These are phyloP conservation scores for Botryobasidium botryosum DNA, from an alignment of 768 basidiomycete genomes.

Conservation along the genomic window DNA sequence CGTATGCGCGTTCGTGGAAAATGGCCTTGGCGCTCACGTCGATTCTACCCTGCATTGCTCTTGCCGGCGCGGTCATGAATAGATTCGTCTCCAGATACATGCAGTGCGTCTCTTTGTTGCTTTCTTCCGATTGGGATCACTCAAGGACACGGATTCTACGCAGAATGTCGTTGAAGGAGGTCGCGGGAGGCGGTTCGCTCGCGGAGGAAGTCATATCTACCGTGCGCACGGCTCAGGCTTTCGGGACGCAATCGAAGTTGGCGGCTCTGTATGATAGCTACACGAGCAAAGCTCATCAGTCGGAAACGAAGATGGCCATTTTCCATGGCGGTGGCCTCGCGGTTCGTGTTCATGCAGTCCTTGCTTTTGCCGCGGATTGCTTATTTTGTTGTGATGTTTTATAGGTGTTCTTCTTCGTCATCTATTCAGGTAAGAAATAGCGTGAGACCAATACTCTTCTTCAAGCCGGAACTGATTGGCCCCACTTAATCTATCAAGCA, in stretches of 20 bases:
- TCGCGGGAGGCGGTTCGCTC: slow-evolving; percentile 22
- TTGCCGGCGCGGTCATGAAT: slow-evolving; percentile 17
- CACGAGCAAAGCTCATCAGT: slow-evolving; percentile 16
- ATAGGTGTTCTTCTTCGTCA: slow-evolving; percentile 25
- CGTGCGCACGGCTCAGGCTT: slow-evolving; percentile 26
- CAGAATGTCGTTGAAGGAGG: slow-evolving; percentile 16
- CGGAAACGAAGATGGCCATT: slow-evolving; percentile 16
- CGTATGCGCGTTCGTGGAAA: slow-evolving; percentile 24
- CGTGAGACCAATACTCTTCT: not conserved
- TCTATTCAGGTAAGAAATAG: slow-evolving; percentile 14
- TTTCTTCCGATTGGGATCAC: not conserved
- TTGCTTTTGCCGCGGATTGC: too few relatives aligned
- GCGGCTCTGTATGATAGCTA: slow-evolving; percentile 20
- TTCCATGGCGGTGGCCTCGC: slow-evolving; percentile 18
- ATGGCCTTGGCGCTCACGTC: slow-evolving; percentile 24
- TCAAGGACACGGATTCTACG: not conserved
- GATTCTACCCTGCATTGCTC: slow-evolving; percentile 25
- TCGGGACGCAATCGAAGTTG: slow-evolving; percentile 22
- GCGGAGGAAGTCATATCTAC: slow-evolving; percentile 28
- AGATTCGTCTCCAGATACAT: slow-evolving; percentile 18
- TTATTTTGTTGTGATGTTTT: too few relatives aligned
- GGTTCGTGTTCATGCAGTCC: too few relatives aligned
- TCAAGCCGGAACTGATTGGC: too few relatives aligned
- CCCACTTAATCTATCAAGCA: not conserved
- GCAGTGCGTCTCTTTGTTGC: slow-evolving; percentile 6